Base-by-base conservation (phyloP, 1,284 basidiomycete genomes). In the Cryptococcus deneoformans region DNA sequence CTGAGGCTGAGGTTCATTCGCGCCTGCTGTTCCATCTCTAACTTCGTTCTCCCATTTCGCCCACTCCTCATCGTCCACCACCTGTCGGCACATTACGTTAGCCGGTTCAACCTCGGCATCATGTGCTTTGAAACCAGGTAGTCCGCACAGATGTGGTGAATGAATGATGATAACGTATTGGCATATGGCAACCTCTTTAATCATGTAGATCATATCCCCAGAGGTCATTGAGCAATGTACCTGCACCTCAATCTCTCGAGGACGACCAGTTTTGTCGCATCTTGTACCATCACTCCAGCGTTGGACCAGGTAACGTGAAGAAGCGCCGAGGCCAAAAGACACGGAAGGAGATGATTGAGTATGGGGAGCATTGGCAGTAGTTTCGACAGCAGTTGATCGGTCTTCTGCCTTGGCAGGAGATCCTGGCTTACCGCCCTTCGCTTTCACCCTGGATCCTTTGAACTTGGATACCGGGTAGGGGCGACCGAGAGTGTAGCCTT, bases 171-270 rank as follows among this genome's bases (percentile, higher is more conserved):
- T 82, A 50, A 95, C 85, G 75, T 97, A 96, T 66, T 88, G 86
- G 77, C 93, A 81, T 36, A 87, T 93, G 70, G 88, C 88, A 20
- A 90, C 84, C 80, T 97, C 93, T 73, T 93, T 92, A 68, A 97
- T 86, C 70, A 93, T 87, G 53, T 90, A 84, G 69, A 96, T 90
- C 46, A 73, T 67, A 67, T 82, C 82, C 43, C 88, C 85, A 78
- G 88, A 88, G 54, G 88, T 88, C 87, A 91, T 90, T 60, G 89
- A 90, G 79, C 93, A 97, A 78, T 97, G 93, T 75, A 94, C 93
- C 88, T 97, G 93, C 39, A 97, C 87, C 81, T 97, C 92, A 52
- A 93, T 87, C 78, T 90, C 88, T 59, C 93, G 86, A 56, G 83
- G 84, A 74, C 82, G 83, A 46, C 87, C 87, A 1, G 90, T 93